These are phyloP conservation scores for Hyphodiscus sp. DNA, from an alignment of 2,329 filamentous ascomycete genomes.

Conservation along the genomic window DNA sequence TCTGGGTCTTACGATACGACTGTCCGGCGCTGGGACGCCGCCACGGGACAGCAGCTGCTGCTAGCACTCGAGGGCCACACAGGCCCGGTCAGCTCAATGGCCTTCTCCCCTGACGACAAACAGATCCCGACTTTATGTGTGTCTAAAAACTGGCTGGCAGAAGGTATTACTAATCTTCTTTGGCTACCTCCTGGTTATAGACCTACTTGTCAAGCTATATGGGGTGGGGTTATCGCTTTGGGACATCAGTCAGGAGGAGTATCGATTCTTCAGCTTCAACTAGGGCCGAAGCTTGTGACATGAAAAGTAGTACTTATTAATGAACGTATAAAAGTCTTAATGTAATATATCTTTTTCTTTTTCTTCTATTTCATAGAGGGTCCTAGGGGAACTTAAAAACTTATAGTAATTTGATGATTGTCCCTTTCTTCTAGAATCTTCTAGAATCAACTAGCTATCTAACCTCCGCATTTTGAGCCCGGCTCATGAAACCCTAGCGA, in stretches of 20 bases:
- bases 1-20: too few species aligned
- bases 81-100: conserved; percentile 9
- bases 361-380: background rate
- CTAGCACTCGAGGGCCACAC: too few species aligned
- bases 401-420: conserved; percentile 6
- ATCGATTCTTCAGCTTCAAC: too few species aligned
- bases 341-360: conserved; percentile 2
- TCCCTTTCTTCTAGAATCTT: conserved; percentile 2
- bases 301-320: background rate
- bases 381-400: background rate
- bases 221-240: too few species aligned
- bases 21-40: too few species aligned
- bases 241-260: too few species aligned
- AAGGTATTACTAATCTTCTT: too few species aligned
- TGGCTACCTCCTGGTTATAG: too few species aligned
- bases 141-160: too few species aligned
- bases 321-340: background rate
- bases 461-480: background rate
- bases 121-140: background rate
- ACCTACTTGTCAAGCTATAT: too few species aligned
- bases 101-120: conserved; percentile 4
- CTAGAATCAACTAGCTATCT: conserved; percentile 1
- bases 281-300: too few species aligned
- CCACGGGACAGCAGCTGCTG: too few species aligned
- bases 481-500: background rate